Percentiles rank a stretch among this genome's conserved stretches.
phyloP scores from a whole-genome alignment of 202 grass and related monocot genomes.

The Panicum virgatum region DNA sequence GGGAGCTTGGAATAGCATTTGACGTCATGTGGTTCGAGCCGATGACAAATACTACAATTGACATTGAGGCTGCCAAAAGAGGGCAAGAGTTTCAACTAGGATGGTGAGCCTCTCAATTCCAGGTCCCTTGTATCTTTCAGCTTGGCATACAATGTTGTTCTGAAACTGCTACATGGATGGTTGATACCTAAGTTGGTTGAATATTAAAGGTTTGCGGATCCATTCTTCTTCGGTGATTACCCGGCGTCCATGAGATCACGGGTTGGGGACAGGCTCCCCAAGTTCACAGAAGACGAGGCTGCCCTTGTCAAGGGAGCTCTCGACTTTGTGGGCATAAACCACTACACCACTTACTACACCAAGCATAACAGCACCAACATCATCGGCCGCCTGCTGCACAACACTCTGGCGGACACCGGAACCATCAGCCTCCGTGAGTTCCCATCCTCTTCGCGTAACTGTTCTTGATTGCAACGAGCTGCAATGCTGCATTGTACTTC shows the following conservation, averaged over 20 bases:
- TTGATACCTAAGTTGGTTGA: background rate
- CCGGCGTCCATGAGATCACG: constrained; percentile 71
- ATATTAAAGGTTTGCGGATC: constrained; percentile 71
- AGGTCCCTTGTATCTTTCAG: background rate
- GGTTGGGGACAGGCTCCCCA: constrained; percentile 65
- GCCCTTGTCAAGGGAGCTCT: constrained; percentile 73
- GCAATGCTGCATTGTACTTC: too few relatives aligned
- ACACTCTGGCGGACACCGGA: constrained; percentile 83
- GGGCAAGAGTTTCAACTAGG: constrained; percentile 94
- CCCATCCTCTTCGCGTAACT: background rate
- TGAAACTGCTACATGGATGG: background rate
- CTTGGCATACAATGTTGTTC: background rate
- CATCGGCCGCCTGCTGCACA: constrained; percentile 48
- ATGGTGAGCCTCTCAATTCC: constrained; percentile 51
- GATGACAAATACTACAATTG: constrained; percentile 44
- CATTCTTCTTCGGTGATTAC: constrained; percentile 95
- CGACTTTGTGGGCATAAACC: constrained; percentile 95
- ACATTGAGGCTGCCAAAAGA: constrained; percentile 74
- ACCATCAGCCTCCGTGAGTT: constrained; percentile 82
- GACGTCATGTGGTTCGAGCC: constrained; percentile 95
- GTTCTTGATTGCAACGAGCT: too few relatives aligned
- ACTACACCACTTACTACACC: constrained; percentile 92
- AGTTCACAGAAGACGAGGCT: constrained; percentile 63
- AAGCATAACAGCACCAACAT: constrained; percentile 61
- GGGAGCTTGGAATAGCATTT: constrained; percentile 78